phyloP scores from a whole-genome alignment of 75 land plant species.

The Pinus albicaulis region DNA sequence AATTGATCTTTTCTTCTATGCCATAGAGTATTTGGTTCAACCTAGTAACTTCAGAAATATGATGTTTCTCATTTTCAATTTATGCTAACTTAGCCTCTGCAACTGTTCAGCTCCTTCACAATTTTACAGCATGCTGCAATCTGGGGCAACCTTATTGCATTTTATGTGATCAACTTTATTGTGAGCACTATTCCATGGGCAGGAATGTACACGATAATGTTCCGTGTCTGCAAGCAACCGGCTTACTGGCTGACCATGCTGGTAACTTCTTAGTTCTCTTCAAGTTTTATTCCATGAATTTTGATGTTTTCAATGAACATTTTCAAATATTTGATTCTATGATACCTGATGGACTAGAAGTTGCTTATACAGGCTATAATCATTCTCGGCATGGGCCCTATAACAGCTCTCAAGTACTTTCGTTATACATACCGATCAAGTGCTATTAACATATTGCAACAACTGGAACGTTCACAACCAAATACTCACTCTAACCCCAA shows the following conservation, averaged over 20 bases:
- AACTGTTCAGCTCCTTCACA: slow-evolving; percentile 80
- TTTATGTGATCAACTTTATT: slow-evolving; percentile 74
- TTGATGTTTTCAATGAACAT: not conserved
- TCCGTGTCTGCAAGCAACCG: slow-evolving; percentile 83
- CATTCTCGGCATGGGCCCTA: slow-evolving; percentile 84
- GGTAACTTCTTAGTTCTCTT: slow-evolving; percentile 49
- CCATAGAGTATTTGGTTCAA: not conserved
- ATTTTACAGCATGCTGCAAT: slow-evolving; percentile 82
- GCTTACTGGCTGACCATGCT: slow-evolving; percentile 86
- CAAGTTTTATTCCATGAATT: not conserved
- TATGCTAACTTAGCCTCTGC: slow-evolving; percentile 6
- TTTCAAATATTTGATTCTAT: not conserved
- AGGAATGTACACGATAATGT: slow-evolving; percentile 96
- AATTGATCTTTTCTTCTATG: not conserved
- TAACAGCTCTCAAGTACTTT: slow-evolving; percentile 84
- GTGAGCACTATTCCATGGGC: slow-evolving; percentile 65
- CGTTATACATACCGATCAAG: slow-evolving; percentile 83
- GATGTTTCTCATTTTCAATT: not conserved
- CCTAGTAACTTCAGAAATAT: not conserved
- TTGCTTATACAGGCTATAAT: slow-evolving; percentile 73
- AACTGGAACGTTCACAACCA: slow-evolving; percentile 63
- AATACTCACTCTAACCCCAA: slow-evolving; percentile 28
- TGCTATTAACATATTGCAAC: slow-evolving; percentile 87
- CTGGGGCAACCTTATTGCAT: slow-evolving; percentile 85
- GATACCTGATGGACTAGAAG: not conserved